Conservation (phyloP, 2,329 filamentous ascomycete genomes). For the Coniella vitis region DNA sequence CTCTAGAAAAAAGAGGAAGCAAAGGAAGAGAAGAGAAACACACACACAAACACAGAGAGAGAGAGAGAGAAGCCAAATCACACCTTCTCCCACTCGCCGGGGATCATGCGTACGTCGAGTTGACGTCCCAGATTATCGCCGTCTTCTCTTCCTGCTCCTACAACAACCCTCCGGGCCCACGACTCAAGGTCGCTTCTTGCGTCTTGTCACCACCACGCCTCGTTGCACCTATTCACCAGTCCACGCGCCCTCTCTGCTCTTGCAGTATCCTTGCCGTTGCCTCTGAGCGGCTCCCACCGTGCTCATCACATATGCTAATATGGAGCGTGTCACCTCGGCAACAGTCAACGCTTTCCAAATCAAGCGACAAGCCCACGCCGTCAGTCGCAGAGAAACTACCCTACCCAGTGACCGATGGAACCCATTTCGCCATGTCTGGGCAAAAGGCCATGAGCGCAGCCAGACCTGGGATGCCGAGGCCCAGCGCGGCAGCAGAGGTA, state of each 20-base stretch:
- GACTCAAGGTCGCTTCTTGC: too few species aligned
- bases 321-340: slow-evolving; percentile 10
- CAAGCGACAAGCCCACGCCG: slow-evolving; percentile 36
- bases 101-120: too few species aligned
- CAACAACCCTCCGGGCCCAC: too few species aligned
- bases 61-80: too few species aligned
- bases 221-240: too few species aligned
- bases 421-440: slow-evolving; percentile 37
- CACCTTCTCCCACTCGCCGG: too few species aligned
- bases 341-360: slow-evolving; percentile 40
- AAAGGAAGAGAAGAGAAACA: too few species aligned
- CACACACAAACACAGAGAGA: too few species aligned
- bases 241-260: background rate
- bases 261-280: background rate
- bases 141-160: background rate
- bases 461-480: slow-evolving; percentile 33
- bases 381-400: slow-evolving; percentile 29
- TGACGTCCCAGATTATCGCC: background rate
- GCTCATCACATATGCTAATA: slow-evolving; percentile 7
- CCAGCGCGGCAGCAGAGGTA: slow-evolving; percentile 17
- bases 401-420: slow-evolving; percentile 34
- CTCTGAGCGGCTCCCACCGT: background rate
- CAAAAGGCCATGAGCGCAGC: slow-evolving; percentile 22
- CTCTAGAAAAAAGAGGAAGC: too few species aligned
- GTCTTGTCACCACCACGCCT: too few species aligned